Evolutionary conservation across 2,329 filamentous ascomycete species (phyloP), one percentile per base, ranked within the genome.

Genomic region (Colletotrichum neosansevieriae): DNA sequence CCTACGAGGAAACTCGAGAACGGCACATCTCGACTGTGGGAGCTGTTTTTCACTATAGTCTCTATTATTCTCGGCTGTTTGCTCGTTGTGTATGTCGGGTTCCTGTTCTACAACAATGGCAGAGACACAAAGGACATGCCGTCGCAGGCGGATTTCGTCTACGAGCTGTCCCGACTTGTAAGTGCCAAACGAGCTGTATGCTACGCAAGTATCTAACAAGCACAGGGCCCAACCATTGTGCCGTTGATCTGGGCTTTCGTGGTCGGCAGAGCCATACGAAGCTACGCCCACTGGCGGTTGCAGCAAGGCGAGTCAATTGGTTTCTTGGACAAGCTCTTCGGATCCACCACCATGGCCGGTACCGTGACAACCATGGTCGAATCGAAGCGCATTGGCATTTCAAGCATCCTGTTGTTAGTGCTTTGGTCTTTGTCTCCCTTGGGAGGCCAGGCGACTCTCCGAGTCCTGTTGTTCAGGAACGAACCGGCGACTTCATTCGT

Each of bases 271-370:
- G 7, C 42, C n/a, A 34, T 49, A 10, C 32, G 40, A 44, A 59
- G 57, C 32, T 59, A 19, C 21, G 57, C 57, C 17, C 57, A 59
- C 17, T 59, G 57, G 57, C 32, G 57, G 42, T 29, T 59, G 15
- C 57, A 59, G 21, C n/a, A 36, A 38, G 57, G 57, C 11, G 44
- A 59, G 29, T 24, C 40, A 12, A 17, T 59, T 12, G 29, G 42
- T 17, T 24, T 59, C 32, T 38, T 59, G 44, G 44, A 59, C 17
- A 49, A 29, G 19, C 57, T 59, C 13, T 47, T 59, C 17, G 57
- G 44, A 21, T 49, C 57, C 0, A 49, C 42, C n/a, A 59, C 57
- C 9, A 59, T 59, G 57, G 47, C 44, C 11, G 57, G 57, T 3
- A 59, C 44, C 3, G 29, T 59, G 11, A 59, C 44, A 3, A 49